Evolutionary conservation across 768 basidiomycete species (phyloP).

Genomic region (Pisolithus albus): DNA sequence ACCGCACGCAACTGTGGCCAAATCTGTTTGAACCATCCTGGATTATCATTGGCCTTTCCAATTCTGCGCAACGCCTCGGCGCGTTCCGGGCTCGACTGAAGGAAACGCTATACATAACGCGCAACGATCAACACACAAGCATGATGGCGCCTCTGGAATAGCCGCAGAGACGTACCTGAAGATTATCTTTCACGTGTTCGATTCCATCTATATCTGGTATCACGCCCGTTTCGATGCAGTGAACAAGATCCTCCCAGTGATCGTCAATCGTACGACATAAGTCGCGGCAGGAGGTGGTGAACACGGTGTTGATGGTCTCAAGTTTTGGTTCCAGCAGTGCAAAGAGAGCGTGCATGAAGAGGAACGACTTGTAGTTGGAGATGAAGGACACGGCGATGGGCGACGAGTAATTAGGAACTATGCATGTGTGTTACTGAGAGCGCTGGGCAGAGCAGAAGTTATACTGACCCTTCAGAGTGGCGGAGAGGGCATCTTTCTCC

Average conservation of each 20-base stretch:
- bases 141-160: too few species aligned
- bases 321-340: slow-evolving; percentile 15
- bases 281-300: slow-evolving; percentile 15
- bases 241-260: slow-evolving; percentile 15
- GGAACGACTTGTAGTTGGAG: slow-evolving; percentile 17
- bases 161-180: slow-evolving; percentile 1
- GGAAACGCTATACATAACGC: slow-evolving; percentile 7
- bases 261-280: slow-evolving; percentile 14
- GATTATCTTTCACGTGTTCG: slow-evolving; percentile 9
- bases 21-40: slow-evolving; percentile 16
- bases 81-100: slow-evolving; percentile 11
- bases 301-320: slow-evolving; percentile 16
- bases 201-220: slow-evolving; percentile 12
- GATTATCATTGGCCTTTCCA: not conserved
- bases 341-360: slow-evolving; percentile 19
- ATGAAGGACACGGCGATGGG: slow-evolving; percentile 16
- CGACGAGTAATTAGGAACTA: slow-evolving; percentile 12
- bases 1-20: slow-evolving; percentile 13
- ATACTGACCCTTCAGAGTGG: slow-evolving; percentile 3
- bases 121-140: not conserved
- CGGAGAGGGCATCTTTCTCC: slow-evolving; percentile 6
- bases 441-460: not conserved
- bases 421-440: too few species aligned
- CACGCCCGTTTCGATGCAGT: slow-evolving; percentile 10
- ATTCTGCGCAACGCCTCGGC: slow-evolving; percentile 12